Evolutionary conservation across 176 grass and related monocot genomes (phyloP).

Genomic region (Tuctoria greenei): DNA sequence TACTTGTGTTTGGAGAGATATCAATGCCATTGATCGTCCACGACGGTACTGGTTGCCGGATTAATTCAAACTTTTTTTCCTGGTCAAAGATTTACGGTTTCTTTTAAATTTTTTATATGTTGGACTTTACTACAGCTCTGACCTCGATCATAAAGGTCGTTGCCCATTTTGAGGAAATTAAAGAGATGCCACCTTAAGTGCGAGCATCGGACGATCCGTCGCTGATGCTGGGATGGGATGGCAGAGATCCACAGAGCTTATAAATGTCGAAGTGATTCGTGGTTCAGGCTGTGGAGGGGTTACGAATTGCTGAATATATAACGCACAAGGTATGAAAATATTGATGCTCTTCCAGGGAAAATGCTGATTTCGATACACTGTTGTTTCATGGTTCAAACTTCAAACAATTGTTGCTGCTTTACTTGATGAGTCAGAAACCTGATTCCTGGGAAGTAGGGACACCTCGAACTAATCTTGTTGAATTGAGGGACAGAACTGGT

Average conservation of each 20-base stretch:
- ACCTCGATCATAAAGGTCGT: too few species aligned
- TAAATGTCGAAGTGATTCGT: conserved; percentile 41
- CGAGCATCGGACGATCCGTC: too few species aligned
- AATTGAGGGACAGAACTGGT: background rate
- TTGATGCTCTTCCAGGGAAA: background rate
- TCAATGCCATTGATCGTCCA: too few species aligned
- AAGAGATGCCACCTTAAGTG: too few species aligned
- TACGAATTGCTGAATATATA: background rate
- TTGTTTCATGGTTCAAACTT: background rate
- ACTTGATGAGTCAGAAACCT: conserved; percentile 4
- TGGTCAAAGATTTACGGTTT: too few species aligned
- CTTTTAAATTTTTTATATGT: too few species aligned
- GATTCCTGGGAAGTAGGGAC: background rate
- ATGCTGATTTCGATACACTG: background rate
- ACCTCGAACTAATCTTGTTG: background rate
- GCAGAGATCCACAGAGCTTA: conserved; percentile 6
- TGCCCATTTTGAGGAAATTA: too few species aligned
- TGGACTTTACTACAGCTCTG: too few species aligned
- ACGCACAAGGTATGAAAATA: background rate
- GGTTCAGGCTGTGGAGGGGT: conserved; percentile 6
- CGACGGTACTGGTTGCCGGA: too few species aligned
- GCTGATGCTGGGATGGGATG: too few species aligned
- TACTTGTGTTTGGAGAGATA: background rate
- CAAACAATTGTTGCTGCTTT: background rate
- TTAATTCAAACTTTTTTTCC: too few species aligned